Conservation (phyloP, 2,329 filamentous ascomycete species). For the Penicillium sp. region DNA sequence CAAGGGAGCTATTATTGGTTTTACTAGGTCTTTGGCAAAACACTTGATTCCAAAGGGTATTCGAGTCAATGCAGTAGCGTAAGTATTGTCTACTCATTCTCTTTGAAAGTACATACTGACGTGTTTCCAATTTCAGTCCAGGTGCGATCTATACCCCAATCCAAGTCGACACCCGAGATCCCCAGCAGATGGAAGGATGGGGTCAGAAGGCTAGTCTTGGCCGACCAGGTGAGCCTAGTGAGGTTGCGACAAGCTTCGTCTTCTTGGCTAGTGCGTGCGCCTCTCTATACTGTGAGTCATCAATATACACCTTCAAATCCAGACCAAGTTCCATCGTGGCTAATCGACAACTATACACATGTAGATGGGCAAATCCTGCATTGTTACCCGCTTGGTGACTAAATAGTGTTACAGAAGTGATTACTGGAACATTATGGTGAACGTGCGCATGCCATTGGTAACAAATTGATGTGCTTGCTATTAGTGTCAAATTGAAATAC, state of each 20-base stretch:
- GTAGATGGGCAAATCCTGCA: slow-evolving; percentile 36
- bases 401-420: neutral
- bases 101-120: neutral
- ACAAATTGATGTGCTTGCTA: neutral
- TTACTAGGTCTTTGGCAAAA: slow-evolving; percentile 53
- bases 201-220: slow-evolving; percentile 29
- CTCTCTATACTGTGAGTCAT: slow-evolving; percentile 33
- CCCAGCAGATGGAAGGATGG: slow-evolving; percentile 35
- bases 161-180: slow-evolving; percentile 33
- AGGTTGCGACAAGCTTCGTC: slow-evolving; percentile 40
- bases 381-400: slow-evolving; percentile 35
- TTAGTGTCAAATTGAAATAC: neutral
- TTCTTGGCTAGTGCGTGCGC: slow-evolving; percentile 37
- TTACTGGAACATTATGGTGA: neutral
- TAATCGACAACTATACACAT: neutral
- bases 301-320: neutral
- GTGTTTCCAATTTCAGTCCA: slow-evolving; percentile 18
- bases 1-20: slow-evolving; percentile 58
- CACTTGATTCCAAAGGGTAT: slow-evolving; percentile 56
- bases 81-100: slow-evolving; percentile 10
- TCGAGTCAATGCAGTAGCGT: slow-evolving; percentile 50
- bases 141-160: slow-evolving; percentile 35
- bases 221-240: slow-evolving; percentile 37
- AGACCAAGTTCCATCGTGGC: neutral
- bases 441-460: neutral